A percentile compares a stretch with the other conserved stretches of the same genome.
Evolutionary conservation across 140 eudicot genomes (phyloP).

Genomic region (Cichorium intybus): DNA sequence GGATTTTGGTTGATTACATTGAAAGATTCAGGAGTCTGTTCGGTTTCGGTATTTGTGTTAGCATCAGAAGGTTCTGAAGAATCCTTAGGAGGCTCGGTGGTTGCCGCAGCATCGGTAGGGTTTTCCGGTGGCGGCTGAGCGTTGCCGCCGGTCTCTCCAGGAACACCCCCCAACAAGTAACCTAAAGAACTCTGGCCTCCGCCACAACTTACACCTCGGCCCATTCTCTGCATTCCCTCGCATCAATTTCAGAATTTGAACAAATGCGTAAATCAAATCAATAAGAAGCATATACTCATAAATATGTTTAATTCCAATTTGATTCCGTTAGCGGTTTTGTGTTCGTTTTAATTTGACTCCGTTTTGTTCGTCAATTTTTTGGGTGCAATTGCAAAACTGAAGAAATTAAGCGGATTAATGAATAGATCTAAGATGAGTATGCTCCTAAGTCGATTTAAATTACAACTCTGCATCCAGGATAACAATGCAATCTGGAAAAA

Average conservation of each 20-base stretch:
- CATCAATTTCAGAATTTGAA: neutral
- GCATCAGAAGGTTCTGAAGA: constrained; percentile 23
- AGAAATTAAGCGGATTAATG: neutral
- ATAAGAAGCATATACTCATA: neutral
- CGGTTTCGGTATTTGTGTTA: constrained; percentile 18
- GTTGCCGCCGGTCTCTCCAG: constrained; percentile 2
- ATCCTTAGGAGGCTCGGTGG: constrained; percentile 25
- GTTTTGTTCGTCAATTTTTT: neutral
- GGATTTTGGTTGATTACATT: constrained; percentile 34
- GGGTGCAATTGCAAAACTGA: neutral
- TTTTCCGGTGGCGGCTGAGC: constrained; percentile 30
- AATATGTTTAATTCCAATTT: neutral
- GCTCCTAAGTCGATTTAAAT: neutral
- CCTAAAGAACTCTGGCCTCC: constrained; percentile 74
- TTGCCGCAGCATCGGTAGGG: constrained; percentile 17
- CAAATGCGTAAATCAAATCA: neutral
- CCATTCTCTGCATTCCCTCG: constrained; percentile 33
- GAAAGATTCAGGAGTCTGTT: constrained; percentile 22
- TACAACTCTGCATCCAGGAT: neutral
- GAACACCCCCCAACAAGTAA: constrained; percentile 51
- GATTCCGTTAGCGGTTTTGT: neutral
- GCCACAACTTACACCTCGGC: constrained; percentile 65
- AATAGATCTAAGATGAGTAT: constrained; percentile 1
- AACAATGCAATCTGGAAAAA: neutral
- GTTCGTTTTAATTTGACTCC: neutral